Base-by-base conservation (phyloP, 768 basidiomycete genomes). In the Auriscalpium orientale region DNA sequence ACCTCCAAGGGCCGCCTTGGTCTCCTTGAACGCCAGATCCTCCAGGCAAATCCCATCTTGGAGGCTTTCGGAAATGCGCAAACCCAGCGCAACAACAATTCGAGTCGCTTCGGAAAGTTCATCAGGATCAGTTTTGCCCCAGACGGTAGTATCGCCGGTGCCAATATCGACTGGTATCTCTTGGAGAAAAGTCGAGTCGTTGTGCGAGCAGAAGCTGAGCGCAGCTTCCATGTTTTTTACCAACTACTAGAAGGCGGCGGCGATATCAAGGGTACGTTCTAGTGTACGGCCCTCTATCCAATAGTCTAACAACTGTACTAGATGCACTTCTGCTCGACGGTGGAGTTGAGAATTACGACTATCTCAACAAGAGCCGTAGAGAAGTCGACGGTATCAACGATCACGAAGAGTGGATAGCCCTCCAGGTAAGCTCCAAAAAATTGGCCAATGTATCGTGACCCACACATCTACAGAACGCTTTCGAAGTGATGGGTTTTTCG, bases 1-100 rank as follows among this genome's bases (percentile, higher is more conserved):
- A 84, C 77, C 16, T 76, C 87, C 6, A 89, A 87, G 67, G 84
- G 84, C 15, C 77, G 89, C 11, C 80, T 95, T 1, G 95, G 95
- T 49, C 78, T 95, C 12, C 78, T 99, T 36, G 97, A 98, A 69
- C 82, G 91, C 33, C 97, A 98, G 70, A 98, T 99, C 62, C 78
- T 98, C 20, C 94, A 98, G 69, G 95, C 95, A 40, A 99, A 98
- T 66, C 97, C 97, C 1, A 91, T 99, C 56, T 76, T 99, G 5
- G 97, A 99, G 68, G 91, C 97, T 4, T 98, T 99, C 62, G 97
- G 97, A 34, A 99, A 99, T 68, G 95, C 97, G 6, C 97, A 98
- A 69, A 98, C 97, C 0, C 90, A 97, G 71, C 78, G 95, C 46
- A 99, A 99, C 67, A 98, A 98, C 72, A 99, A 99, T 67, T 98